phyloP scores from a whole-genome alignment of 768 basidiomycete species.

The Leccinum truebloodii region DNA sequence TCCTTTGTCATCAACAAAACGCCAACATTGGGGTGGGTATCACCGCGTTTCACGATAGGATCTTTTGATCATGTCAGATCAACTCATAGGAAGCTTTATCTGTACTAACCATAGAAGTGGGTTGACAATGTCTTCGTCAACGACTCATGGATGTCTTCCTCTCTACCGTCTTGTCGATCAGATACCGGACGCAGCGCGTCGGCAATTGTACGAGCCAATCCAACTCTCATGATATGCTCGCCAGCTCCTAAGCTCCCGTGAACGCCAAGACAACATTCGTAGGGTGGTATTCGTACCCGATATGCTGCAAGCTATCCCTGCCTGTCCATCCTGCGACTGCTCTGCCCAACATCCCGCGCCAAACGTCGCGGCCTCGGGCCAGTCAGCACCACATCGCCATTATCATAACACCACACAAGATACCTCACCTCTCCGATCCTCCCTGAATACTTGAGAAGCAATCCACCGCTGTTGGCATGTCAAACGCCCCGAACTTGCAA shows the following conservation, averaged over 20 bases:
- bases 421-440: constrained; percentile 68
- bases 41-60: constrained; percentile 39
- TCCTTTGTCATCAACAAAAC: constrained; percentile 61
- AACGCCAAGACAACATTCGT: background rate
- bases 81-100: background rate
- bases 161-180: constrained; percentile 20
- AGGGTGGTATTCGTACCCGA: constrained; percentile 40
- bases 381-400: background rate
- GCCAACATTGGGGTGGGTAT: constrained; percentile 56
- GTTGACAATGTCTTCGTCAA: constrained; percentile 47
- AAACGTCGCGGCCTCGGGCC: constrained; percentile 60
- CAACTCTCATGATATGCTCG: constrained; percentile 62
- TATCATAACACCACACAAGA: background rate
- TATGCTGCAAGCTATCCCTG: constrained; percentile 66
- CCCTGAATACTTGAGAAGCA: constrained; percentile 75
- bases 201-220: constrained; percentile 56
- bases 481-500: background rate
- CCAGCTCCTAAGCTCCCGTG: constrained; percentile 55
- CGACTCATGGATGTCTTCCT: constrained; percentile 57
- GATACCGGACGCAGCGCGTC: constrained; percentile 38
- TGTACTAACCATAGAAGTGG: constrained; percentile 52
- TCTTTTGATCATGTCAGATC: constrained; percentile 28
- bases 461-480: constrained; percentile 56
- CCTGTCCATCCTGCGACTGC: constrained; percentile 20
- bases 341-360: constrained; percentile 81